Evolutionary conservation across 768 basidiomycete genomes (phyloP), one percentile per base, ranked within the genome.

Genomic region (Kwoniella sp.): DNA sequence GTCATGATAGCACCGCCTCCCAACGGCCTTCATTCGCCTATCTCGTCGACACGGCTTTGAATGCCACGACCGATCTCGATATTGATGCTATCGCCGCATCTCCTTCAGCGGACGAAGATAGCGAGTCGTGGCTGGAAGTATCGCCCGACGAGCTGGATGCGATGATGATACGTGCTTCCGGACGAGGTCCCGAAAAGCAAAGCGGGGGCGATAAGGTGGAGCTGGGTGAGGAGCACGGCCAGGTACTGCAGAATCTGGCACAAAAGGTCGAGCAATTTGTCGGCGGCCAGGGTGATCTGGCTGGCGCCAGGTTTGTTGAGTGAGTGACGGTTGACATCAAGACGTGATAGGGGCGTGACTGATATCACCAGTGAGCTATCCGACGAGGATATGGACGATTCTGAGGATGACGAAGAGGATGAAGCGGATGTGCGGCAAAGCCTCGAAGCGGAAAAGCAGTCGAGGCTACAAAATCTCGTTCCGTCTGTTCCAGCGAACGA

Each of bases 221-320:
- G 19, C 34, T 84, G 4, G 80, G 82, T 6, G 80, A 81, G 23
- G 79, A 81, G 53, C 86, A 89, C 69, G 85, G 89, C 9, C 71
- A 79, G 19, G 82, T 81, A 54, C 75, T 98, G 26, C 83, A 82
- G 61, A 80, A 81, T 54, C 79, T 99, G 46, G 92, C 95, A 10
- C 76, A 80, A 54, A 88, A 88, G 69, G 89, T 99, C 0, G 86
- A 88, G 62, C 77, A 78, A n/a, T 99, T 99, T 68, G 84, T 99
- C 2, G 84, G 89, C 61, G 90, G 87, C 2, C 76, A 92, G 67
- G 95, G 95, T 2, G 86, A 88, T 53, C 55, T 95, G 8, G 86
- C 89, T 57, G 95, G 95, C 3, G 95, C 90, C 0, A 76, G 79
- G 57, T 93, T 99, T 65, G 83, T 84, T 47, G 93, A 96, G 92